Conservation (phyloP, 371 early-diverging fungal genomes). For the Mucor ambiguus region DNA sequence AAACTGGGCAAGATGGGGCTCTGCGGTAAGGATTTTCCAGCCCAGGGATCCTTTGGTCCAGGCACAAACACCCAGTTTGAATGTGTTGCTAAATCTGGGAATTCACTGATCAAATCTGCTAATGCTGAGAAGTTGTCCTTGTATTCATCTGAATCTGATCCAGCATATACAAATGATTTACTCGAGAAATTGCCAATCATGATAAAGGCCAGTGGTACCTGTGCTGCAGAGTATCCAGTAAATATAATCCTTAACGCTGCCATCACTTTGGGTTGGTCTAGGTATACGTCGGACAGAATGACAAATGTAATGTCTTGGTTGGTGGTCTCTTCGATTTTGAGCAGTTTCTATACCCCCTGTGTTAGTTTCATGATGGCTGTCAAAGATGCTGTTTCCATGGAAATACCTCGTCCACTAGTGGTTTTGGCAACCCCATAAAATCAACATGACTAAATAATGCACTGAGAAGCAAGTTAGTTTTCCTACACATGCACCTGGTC, state of each 20-base stretch:
- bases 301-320: slow-evolving; percentile 70
- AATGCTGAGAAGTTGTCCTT: slow-evolving; percentile 65
- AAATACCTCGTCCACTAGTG: slow-evolving; percentile 51
- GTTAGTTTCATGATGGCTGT: background rate
- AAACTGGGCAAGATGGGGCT: slow-evolving; percentile 76
- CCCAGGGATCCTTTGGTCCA: slow-evolving; percentile 87
- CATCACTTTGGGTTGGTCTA: slow-evolving; percentile 77
- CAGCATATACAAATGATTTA: slow-evolving; percentile 63
- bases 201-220: slow-evolving; percentile 81
- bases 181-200: slow-evolving; percentile 88
- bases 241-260: slow-evolving; percentile 66
- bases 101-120: slow-evolving; percentile 76
- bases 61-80: slow-evolving; percentile 89
- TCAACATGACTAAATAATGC: slow-evolving; percentile 56
- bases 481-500: background rate
- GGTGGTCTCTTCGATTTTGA: slow-evolving; percentile 48
- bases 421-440: slow-evolving; percentile 58
- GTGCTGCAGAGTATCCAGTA: slow-evolving; percentile 64
- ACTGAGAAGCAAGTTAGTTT: slow-evolving; percentile 16
- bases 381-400: background rate
- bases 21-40: slow-evolving; percentile 70
- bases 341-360: slow-evolving; percentile 16
- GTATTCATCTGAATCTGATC: slow-evolving; percentile 54
- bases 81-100: slow-evolving; percentile 63
- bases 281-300: slow-evolving; percentile 83